A percentile compares a stretch with the other conserved stretches of the same genome.
These are phyloP conservation scores for Gaultheria prostrata DNA, from an alignment of 148 eudicot genomes.

Conservation along the genomic window DNA sequence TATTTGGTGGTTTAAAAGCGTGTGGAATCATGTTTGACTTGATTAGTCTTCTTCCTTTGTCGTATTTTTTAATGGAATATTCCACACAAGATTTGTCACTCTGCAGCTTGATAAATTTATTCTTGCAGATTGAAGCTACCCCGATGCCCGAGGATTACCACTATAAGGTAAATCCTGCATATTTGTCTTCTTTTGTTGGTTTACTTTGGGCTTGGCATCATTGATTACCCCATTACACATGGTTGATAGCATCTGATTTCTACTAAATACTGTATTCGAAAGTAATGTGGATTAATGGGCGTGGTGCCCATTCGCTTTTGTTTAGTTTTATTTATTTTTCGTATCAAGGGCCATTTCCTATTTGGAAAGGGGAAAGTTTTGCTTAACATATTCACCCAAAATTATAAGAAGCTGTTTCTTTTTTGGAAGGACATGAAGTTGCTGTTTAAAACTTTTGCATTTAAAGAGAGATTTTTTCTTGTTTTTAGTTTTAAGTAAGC, in stretches of 20 bases:
- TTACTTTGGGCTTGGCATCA: not conserved
- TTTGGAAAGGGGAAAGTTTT: not conserved
- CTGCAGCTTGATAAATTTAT: conserved; percentile 11
- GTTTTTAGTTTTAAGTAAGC: not conserved
- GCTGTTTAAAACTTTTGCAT: not conserved
- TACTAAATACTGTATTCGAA: not conserved
- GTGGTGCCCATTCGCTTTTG: not conserved
- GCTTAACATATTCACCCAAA: not conserved
- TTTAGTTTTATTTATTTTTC: not conserved
- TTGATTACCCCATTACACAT: not conserved
- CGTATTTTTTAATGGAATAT: not conserved
- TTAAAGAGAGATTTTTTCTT: not conserved
- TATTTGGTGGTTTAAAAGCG: not conserved
- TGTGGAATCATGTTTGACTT: not conserved
- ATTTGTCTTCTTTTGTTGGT: not conserved
- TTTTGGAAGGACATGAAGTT: not conserved
- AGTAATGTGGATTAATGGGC: not conserved
- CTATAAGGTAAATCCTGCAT: conserved; percentile 50
- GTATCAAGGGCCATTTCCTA: not conserved
- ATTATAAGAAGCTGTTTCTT: not conserved
- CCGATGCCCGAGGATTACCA: conserved; percentile 75
- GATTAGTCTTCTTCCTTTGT: not conserved
- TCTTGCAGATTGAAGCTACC: conserved; percentile 63
- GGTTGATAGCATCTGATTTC: not conserved
- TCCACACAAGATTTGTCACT: not conserved